These are phyloP conservation scores for Crataegus laevigata DNA, from an alignment of 306 rosid species.

Conservation along the genomic window DNA sequence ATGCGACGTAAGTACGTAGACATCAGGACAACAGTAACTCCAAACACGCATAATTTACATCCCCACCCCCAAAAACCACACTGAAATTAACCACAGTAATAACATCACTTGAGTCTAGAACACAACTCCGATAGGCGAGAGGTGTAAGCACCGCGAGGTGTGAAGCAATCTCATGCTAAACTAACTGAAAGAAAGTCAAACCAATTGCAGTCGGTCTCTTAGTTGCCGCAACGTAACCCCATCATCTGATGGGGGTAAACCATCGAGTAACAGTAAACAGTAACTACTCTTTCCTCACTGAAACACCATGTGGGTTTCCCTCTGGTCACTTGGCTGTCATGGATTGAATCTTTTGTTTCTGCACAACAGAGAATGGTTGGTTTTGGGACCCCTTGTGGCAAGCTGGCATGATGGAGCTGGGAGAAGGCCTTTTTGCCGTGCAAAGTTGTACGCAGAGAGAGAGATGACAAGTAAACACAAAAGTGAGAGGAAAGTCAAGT, in stretches of 20 bases:
- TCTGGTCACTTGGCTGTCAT: not conserved
- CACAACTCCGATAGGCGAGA: too few relatives aligned
- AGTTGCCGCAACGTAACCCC: not conserved
- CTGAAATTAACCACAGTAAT: not conserved
- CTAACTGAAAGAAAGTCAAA: too few relatives aligned
- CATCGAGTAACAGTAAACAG: not conserved
- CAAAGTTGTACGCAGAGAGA: constrained; percentile 13
- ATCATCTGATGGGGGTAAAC: not conserved
- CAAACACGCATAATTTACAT: constrained; percentile 37
- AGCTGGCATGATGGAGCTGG: constrained; percentile 31
- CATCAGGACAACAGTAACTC: constrained; percentile 45
- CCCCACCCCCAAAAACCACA: constrained; percentile 33
- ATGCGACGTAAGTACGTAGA: constrained; percentile 54
- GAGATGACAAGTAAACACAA: constrained; percentile 46
- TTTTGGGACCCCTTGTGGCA: not conserved
- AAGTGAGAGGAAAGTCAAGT: constrained; percentile 21
- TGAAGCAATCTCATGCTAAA: too few relatives aligned
- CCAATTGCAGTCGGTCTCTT: too few relatives aligned
- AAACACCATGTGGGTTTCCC: not conserved
- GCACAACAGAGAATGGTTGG: not conserved
- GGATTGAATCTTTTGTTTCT: not conserved
- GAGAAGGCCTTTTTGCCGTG: constrained; percentile 30
- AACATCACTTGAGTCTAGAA: not conserved
- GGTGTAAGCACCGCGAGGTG: too few relatives aligned
- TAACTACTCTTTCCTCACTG: not conserved